Percentiles rank a stretch among this genome's conserved stretches.
These are phyloP conservation scores for Candida silvatica DNA, from an alignment of 805 yeast species.

Conservation along the genomic window DNA sequence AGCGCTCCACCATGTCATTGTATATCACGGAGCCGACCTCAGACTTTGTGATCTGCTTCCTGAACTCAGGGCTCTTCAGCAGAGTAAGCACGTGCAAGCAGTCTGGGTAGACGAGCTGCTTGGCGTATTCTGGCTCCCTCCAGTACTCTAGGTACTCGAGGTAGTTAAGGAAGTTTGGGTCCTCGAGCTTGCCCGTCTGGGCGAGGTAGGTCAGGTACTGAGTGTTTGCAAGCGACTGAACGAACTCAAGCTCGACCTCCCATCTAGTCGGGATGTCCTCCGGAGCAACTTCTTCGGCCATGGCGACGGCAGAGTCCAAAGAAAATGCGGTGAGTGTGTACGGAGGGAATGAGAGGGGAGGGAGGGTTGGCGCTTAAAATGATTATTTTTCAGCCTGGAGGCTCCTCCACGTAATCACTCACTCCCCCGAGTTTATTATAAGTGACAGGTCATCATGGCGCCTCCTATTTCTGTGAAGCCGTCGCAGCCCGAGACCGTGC, in stretches of 20 bases:
- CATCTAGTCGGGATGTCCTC: conserved; percentile 62
- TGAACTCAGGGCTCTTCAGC: conserved; percentile 41
- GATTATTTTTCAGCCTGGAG: too few species aligned
- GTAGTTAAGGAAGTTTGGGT: conserved; percentile 65
- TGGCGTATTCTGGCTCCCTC: conserved; percentile 64
- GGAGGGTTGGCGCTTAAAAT: too few species aligned
- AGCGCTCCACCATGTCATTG: conserved; percentile 71
- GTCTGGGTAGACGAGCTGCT: conserved; percentile 76
- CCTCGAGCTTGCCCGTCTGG: conserved; percentile 69
- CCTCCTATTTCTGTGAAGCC: too few species aligned
- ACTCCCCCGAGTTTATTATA: too few species aligned
- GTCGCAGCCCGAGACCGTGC: too few species aligned
- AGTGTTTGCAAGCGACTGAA: conserved; percentile 84
- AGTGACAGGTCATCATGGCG: too few species aligned
- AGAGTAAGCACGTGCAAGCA: conserved; percentile 74
- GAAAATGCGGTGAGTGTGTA: too few species aligned
- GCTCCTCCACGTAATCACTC: too few species aligned
- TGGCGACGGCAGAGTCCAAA: too few species aligned
- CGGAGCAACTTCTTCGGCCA: neutral
- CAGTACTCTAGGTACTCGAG: conserved; percentile 80
- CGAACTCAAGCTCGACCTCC: conserved; percentile 81
- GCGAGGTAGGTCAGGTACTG: conserved; percentile 83
- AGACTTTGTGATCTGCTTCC: conserved; percentile 46
- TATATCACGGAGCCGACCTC: conserved; percentile 50
- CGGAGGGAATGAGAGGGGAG: too few species aligned